phyloP scores from a whole-genome alignment of 2,329 filamentous ascomycete species.

The Colletotrichum musicola region DNA sequence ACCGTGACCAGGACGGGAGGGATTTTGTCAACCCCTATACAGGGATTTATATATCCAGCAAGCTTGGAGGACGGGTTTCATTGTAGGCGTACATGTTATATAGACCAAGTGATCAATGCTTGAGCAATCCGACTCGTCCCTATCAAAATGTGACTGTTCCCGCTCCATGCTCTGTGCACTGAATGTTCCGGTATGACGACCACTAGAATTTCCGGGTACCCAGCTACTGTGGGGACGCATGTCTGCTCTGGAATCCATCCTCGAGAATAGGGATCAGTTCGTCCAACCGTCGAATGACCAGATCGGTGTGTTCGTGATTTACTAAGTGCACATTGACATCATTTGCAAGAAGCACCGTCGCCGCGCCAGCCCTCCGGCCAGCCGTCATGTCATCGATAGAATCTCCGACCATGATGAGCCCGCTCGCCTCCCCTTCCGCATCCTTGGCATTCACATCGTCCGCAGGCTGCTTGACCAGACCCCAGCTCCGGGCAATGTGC shows the following conservation, averaged over 20 bases:
- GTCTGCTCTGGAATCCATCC: conserved; percentile 70
- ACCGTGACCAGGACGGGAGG: conserved; percentile 6
- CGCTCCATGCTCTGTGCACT: background rate
- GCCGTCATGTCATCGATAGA: conserved; percentile 95
- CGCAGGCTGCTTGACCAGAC: conserved; percentile 52
- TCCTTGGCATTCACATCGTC: conserved; percentile 25
- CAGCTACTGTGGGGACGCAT: background rate
- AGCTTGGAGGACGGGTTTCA: conserved; percentile 35
- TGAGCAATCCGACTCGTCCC: conserved; percentile 7
- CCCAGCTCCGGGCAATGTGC: conserved; percentile 86
- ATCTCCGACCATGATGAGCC: conserved; percentile 78
- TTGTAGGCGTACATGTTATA: conserved; percentile 33
- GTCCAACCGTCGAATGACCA: conserved; percentile 78
- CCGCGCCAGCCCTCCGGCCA: conserved; percentile 83
- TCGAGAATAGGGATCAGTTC: conserved; percentile 83
- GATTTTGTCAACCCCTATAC: conserved; percentile 19
- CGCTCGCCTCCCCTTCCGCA: conserved; percentile 55
- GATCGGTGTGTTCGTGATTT: conserved; percentile 80
- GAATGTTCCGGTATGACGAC: too few species aligned
- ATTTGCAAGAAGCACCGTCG: conserved; percentile 90
- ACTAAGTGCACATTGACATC: conserved; percentile 80
- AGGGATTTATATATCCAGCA: conserved; percentile 28
- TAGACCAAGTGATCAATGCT: conserved; percentile 37
- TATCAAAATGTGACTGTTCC: background rate
- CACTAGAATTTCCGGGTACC: background rate